Percentiles rank a stretch among this genome's conserved stretches.
Conservation (phyloP, 2,329 filamentous ascomycete genomes). For the Fonsecaea pugnacius region DNA sequence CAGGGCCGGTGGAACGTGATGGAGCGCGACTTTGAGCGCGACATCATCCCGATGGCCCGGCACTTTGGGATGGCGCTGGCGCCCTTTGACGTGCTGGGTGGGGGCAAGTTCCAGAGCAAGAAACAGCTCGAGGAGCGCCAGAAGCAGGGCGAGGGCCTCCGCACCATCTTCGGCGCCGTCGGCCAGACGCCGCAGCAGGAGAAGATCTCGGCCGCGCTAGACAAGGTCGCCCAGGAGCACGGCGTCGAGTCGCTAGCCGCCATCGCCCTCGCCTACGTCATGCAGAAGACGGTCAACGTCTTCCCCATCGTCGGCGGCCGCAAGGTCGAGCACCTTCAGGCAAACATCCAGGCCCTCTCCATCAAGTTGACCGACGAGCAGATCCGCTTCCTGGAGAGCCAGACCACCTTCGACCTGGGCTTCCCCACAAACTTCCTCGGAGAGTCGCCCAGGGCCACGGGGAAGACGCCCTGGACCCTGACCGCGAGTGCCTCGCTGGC, state of each 20-base stretch:
- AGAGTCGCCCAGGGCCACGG: conserved; percentile 16
- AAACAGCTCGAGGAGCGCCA: conserved; percentile 53
- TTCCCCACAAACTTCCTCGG: conserved; percentile 55
- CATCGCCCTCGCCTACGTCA: conserved; percentile 73
- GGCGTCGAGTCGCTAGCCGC: conserved; percentile 61
- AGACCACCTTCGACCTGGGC: conserved; percentile 59
- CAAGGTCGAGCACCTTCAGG: conserved; percentile 70
- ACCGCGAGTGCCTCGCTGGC: conserved; percentile 18
- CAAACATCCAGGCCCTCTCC: conserved; percentile 69
- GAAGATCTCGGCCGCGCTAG: conserved; percentile 33
- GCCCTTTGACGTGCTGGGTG: conserved; percentile 65
- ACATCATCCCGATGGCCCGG: conserved; percentile 48
- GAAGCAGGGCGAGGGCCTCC: conserved; percentile 33
- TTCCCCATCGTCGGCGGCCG: conserved; percentile 74
- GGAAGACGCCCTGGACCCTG: conserved; percentile 11
- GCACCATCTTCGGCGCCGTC: conserved; percentile 50
- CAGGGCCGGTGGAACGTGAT: conserved; percentile 47
- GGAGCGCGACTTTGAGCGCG: conserved; percentile 48
- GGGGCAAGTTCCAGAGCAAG: conserved; percentile 56
- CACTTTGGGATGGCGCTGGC: conserved; percentile 54
- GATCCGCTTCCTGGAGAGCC: conserved; percentile 59
- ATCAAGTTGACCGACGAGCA: conserved; percentile 58
- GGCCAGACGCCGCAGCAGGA: conserved; percentile 27
- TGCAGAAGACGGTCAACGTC: conserved; percentile 72
- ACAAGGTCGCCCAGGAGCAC: conserved; percentile 48